A percentile compares a stretch with the other conserved stretches of the same genome.
phyloP scores from a whole-genome alignment of 495 filamentous ascomycete genomes.

The Daldinia vernicosa region DNA sequence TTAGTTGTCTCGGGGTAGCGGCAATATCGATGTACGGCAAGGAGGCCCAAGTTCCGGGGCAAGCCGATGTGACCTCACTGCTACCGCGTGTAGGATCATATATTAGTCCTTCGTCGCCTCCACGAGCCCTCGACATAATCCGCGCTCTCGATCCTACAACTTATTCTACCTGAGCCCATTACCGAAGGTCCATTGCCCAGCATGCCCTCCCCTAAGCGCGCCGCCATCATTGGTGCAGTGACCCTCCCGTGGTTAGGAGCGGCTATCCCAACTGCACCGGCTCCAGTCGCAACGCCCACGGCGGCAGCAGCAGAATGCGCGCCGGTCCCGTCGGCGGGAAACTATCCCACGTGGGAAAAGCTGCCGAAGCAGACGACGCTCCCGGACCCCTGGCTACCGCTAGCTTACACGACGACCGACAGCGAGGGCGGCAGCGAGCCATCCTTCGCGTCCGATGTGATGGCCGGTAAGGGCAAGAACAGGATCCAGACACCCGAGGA shows the following conservation, averaged over 20 bases:
- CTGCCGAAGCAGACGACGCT: conserved; percentile 54
- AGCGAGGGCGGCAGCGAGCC: conserved; percentile 45
- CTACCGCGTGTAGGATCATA: conserved; percentile 20
- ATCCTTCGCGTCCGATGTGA: conserved; percentile 50
- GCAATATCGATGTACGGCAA: conserved; percentile 38
- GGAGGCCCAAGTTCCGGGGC: conserved; percentile 37
- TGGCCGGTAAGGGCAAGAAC: conserved; percentile 51
- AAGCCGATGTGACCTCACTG: conserved; percentile 34
- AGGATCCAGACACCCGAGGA: conserved; percentile 57
- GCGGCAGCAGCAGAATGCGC: conserved; percentile 42
- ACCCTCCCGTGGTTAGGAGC: conserved; percentile 19
- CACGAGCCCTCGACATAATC: neutral
- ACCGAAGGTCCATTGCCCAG: neutral
- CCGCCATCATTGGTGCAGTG: conserved; percentile 22
- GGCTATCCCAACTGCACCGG: conserved; percentile 29
- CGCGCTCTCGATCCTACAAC: neutral
- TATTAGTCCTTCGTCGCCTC: conserved; percentile 21
- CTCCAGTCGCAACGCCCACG: conserved; percentile 13
- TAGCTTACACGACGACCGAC: conserved; percentile 54
- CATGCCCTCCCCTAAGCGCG: conserved; percentile 28
- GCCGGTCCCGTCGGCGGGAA: conserved; percentile 49
- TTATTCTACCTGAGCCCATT: neutral
- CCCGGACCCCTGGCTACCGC: conserved; percentile 61
- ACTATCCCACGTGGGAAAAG: conserved; percentile 52
- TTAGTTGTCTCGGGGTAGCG: conserved; percentile 38